Percentiles rank a stretch among this genome's conserved stretches.
Evolutionary conservation across 2,329 filamentous ascomycete species (phyloP).

Genomic region (Trichoderma sp.): DNA sequence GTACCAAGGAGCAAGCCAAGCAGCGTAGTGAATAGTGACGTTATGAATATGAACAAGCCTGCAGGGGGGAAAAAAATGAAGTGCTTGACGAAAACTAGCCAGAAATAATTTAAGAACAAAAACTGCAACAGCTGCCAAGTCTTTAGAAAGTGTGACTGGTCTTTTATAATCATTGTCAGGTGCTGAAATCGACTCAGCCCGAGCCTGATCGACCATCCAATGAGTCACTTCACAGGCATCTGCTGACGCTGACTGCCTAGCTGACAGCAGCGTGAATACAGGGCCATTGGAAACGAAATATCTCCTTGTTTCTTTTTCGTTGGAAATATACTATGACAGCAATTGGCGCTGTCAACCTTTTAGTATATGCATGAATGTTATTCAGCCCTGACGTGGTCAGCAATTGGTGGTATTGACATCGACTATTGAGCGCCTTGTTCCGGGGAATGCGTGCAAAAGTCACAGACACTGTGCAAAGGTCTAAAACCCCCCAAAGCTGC

Average conservation of each 20-base stretch:
- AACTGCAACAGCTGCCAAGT: background rate
- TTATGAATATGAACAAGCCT: background rate
- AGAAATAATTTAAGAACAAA: background rate
- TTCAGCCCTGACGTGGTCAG: background rate
- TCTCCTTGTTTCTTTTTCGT: background rate
- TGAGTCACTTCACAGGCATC: background rate
- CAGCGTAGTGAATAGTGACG: background rate
- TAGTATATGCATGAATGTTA: background rate
- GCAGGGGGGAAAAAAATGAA: background rate
- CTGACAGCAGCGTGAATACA: background rate
- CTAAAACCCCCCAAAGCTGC: background rate
- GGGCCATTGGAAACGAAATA: background rate
- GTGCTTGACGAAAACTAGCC: background rate
- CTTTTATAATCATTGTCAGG: background rate
- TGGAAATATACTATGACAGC: background rate
- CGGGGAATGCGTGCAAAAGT: background rate
- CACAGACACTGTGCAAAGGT: background rate
- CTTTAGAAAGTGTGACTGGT: background rate
- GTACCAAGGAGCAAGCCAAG: background rate
- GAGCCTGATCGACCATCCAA: background rate
- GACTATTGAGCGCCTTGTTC: background rate
- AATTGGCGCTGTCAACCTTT: background rate
- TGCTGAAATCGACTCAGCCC: background rate
- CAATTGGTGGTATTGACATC: background rate
- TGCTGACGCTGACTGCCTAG: conserved; percentile 4